phyloP scores from a whole-genome alignment of 306 rosid genomes.

The Vigna trinervia region DNA sequence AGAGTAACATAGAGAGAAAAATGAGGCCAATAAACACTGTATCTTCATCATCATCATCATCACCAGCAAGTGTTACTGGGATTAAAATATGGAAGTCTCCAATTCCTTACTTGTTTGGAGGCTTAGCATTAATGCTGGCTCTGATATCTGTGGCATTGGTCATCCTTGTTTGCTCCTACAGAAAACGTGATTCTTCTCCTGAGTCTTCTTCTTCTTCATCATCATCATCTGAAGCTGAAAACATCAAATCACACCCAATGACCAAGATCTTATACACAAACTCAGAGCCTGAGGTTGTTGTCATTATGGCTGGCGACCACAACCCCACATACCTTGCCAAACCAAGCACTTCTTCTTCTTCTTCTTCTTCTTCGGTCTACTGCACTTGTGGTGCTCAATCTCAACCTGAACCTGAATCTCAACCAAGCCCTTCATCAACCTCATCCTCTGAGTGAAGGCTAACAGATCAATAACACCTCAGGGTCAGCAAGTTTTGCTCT shows the following conservation, averaged over 20 bases:
- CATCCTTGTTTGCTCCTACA: slow-evolving; percentile 70
- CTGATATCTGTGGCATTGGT: slow-evolving; percentile 72
- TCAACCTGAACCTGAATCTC: slow-evolving; percentile 5
- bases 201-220: slow-evolving; percentile 35
- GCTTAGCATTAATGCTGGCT: slow-evolving; percentile 60
- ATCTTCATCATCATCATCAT: slow-evolving; percentile 44
- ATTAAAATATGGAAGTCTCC: slow-evolving; percentile 71
- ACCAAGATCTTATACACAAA: slow-evolving; percentile 7
- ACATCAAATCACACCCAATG: slow-evolving; percentile 45
- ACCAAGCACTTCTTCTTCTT: slow-evolving; percentile 41
- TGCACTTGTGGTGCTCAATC: slow-evolving; percentile 45
- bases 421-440: slow-evolving; percentile 14
- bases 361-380: slow-evolving; percentile 15
- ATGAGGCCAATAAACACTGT: slow-evolving; percentile 51
- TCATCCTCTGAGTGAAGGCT: slow-evolving; percentile 22
- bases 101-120: slow-evolving; percentile 81
- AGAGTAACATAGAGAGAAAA: background rate
- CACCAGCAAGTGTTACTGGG: slow-evolving; percentile 4
- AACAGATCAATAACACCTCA: slow-evolving; percentile 20
- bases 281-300: slow-evolving; percentile 50
- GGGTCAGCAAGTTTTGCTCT: slow-evolving; percentile 39
- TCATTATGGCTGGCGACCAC: slow-evolving; percentile 55
- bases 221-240: slow-evolving; percentile 31
- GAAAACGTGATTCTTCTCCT: slow-evolving; percentile 47
- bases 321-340: slow-evolving; percentile 53